Conservation (phyloP, 495 filamentous ascomycete genomes). For the Apiosordaria backusii region DNA sequence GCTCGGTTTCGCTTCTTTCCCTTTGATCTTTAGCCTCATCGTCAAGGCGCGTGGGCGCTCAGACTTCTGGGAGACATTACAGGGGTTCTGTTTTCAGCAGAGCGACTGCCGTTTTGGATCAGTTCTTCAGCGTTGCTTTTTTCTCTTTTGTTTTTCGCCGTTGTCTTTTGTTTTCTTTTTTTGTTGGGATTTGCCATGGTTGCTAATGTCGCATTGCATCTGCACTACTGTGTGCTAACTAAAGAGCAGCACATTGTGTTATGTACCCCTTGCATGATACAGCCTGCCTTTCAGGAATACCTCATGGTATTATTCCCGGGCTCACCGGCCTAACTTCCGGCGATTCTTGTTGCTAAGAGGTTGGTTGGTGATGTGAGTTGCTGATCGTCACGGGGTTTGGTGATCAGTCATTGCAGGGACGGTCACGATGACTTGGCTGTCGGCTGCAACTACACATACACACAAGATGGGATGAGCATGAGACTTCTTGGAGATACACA, state of each 20-base stretch:
- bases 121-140: neutral
- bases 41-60: neutral
- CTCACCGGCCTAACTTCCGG: neutral
- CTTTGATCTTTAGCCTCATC: neutral
- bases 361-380: no score
- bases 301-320: no score
- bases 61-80: neutral
- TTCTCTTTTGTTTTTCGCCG: neutral
- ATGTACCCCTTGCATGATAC: neutral
- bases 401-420: neutral
- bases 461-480: neutral
- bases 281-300: neutral
- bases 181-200: neutral
- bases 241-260: neutral
- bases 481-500: neutral
- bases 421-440: neutral
- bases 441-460: neutral
- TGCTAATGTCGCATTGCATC: neutral
- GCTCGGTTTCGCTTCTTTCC: neutral
- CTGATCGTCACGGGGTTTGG: neutral
- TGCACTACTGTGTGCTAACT: neutral
- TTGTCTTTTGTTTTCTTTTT: neutral
- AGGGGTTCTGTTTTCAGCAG: neutral
- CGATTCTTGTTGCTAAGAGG: no score
- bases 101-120: neutral